Evolutionary conservation across 148 eudicot genomes (phyloP).

Genomic region (Rhododendron mucronatum): DNA sequence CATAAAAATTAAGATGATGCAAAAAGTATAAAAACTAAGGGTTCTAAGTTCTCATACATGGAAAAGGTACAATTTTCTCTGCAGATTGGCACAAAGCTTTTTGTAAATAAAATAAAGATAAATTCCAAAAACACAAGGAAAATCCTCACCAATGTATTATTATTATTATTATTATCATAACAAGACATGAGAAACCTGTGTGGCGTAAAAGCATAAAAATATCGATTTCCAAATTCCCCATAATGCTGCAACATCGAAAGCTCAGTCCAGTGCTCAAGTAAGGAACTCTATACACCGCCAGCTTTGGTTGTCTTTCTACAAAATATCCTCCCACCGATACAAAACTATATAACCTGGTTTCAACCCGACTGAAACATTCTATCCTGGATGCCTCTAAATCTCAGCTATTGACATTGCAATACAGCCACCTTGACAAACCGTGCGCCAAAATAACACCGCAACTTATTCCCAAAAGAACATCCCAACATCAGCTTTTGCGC

Average conservation of each 20-base stretch:
- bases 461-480: conserved; percentile 6
- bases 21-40: not conserved
- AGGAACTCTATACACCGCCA: conserved; percentile 17
- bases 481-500: not conserved
- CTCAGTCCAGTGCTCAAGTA: conserved; percentile 1
- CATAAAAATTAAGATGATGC: not conserved
- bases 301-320: conserved; percentile 12
- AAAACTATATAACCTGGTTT: not conserved
- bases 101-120: not conserved
- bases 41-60: not conserved
- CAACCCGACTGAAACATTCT: not conserved
- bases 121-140: not conserved
- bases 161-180: not conserved
- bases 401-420: not conserved
- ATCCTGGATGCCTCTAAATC: not conserved
- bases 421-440: not conserved
- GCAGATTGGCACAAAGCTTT: not conserved
- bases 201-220: not conserved
- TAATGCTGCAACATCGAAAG: not conserved
- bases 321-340: conserved; percentile 7
- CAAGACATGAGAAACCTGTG: conserved; percentile 1
- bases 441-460: conserved; percentile 6
- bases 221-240: not conserved
- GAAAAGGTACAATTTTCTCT: conserved; percentile 8
- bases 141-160: not conserved